Evolutionary conservation across 768 basidiomycete species (phyloP).

Genomic region (Panaeolus papilionaceus): DNA sequence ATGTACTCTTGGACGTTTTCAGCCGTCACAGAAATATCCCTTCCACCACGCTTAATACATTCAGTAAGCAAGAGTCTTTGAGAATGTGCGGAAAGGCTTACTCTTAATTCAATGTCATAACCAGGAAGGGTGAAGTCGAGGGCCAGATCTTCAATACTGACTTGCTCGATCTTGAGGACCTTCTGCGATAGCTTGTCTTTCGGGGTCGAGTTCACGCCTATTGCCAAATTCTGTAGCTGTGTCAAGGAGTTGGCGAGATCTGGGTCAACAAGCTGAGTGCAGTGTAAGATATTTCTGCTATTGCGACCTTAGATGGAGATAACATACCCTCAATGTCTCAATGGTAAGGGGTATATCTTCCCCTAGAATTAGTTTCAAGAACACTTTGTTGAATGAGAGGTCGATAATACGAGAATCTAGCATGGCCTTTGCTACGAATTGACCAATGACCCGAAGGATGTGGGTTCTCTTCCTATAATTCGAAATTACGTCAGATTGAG

Average conservation of each 20-base stretch:
- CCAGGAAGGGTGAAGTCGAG: constrained; percentile 98
- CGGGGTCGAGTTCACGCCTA: constrained; percentile 44
- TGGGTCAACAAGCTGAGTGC: constrained; percentile 75
- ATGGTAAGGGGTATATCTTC: constrained; percentile 86
- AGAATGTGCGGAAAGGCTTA: constrained; percentile 39
- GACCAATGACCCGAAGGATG: constrained; percentile 89
- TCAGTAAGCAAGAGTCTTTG: constrained; percentile 16
- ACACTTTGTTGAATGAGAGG: constrained; percentile 92
- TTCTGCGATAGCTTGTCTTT: constrained; percentile 71
- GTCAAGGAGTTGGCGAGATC: constrained; percentile 86
- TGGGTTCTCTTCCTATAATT: constrained; percentile 77
- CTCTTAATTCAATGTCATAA: constrained; percentile 90
- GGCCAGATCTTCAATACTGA: constrained; percentile 84
- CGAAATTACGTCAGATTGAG: constrained; percentile 13
- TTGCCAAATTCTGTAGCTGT: constrained; percentile 75
- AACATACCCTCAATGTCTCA: constrained; percentile 76
- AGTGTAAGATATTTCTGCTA: neutral
- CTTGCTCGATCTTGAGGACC: constrained; percentile 60
- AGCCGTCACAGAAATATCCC: constrained; percentile 80
- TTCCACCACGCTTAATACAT: constrained; percentile 70
- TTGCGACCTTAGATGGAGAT: constrained; percentile 16
- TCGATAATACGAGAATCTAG: constrained; percentile 98
- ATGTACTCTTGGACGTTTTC: constrained; percentile 93
- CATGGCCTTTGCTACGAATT: constrained; percentile 97
- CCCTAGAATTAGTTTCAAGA: constrained; percentile 88